Evolutionary conservation across 176 grass and related monocot genomes (phyloP).

Genomic region (Aegilops tauschii): DNA sequence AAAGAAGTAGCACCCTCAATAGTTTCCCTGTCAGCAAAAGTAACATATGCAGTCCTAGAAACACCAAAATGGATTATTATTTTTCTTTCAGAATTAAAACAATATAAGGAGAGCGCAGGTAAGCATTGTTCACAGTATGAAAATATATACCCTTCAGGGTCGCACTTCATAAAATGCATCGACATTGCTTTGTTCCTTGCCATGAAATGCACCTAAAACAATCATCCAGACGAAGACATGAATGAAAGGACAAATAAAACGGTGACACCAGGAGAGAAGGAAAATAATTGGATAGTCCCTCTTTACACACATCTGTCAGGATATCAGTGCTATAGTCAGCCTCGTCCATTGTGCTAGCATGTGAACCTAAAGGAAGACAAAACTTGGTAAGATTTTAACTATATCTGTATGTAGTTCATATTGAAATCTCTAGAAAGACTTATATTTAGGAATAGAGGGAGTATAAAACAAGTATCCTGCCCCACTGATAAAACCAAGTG

Average conservation of each 20-base stretch:
- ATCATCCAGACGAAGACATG: background rate
- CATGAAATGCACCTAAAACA: slow-evolving; percentile 76
- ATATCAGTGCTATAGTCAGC: slow-evolving; percentile 48
- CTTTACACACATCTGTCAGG: slow-evolving; percentile 48
- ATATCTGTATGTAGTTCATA: background rate
- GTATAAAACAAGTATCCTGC: background rate
- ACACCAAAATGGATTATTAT: background rate
- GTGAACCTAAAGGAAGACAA: slow-evolving; percentile 33
- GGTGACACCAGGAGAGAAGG: background rate
- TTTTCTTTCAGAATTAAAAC: slow-evolving; percentile 5
- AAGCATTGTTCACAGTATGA: background rate
- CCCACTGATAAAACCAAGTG: background rate
- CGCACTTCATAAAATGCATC: slow-evolving; percentile 58
- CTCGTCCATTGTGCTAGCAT: slow-evolving; percentile 38
- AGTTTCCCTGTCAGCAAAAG: slow-evolving; percentile 57
- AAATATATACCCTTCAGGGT: slow-evolving; percentile 66
- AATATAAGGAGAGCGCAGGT: background rate
- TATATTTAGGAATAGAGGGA: no score
- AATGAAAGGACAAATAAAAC: background rate
- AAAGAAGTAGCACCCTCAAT: slow-evolving; percentile 59
- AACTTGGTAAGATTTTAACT: background rate
- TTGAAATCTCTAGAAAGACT: no score
- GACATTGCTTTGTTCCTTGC: slow-evolving; percentile 66
- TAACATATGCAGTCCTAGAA: slow-evolving; percentile 56
- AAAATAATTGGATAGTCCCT: background rate